These are phyloP conservation scores for Nothopassalora personata DNA, from an alignment of 2,329 filamentous ascomycete species.

Conservation along the genomic window DNA sequence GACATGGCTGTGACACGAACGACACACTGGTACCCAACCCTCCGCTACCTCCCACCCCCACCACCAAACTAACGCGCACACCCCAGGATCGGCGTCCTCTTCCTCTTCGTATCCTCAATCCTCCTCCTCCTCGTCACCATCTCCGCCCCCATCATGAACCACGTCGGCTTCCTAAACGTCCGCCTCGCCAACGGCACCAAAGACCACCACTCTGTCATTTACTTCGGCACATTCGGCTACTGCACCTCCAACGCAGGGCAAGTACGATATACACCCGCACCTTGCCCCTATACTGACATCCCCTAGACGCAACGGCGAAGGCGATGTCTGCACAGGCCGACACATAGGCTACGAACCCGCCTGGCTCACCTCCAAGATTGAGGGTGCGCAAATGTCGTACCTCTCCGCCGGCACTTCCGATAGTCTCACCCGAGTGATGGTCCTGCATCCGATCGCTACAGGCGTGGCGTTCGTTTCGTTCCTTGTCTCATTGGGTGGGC, in stretches of 20 bases:
- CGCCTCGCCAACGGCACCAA: slow-evolving; percentile 38
- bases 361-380: slow-evolving; percentile 38
- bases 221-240: slow-evolving; percentile 58
- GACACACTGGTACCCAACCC: not conserved
- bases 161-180: slow-evolving; percentile 52
- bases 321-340: slow-evolving; percentile 45
- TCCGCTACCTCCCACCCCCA: not conserved
- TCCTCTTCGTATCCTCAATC: slow-evolving; percentile 45
- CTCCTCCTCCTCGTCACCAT: slow-evolving; percentile 56
- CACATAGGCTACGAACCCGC: slow-evolving; percentile 55
- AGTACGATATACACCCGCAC: slow-evolving; percentile 20
- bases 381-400: slow-evolving; percentile 39
- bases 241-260: slow-evolving; percentile 39
- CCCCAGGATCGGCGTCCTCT: slow-evolving; percentile 3
- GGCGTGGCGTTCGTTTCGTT: slow-evolving; percentile 56
- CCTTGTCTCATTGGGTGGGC: slow-evolving; percentile 49
- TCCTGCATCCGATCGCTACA: slow-evolving; percentile 58
- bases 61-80: not conserved
- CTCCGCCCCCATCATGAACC: slow-evolving; percentile 54
- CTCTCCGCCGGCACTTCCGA: slow-evolving; percentile 39
- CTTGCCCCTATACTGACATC: not conserved
- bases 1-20: not conserved
- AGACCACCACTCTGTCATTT: slow-evolving; percentile 37
- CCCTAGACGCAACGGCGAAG: not conserved
- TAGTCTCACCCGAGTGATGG: slow-evolving; percentile 34